A percentile compares a stretch with the other conserved stretches of the same genome.
These are phyloP conservation scores for Spizellomyces punctatus DNA, from an alignment of 192 early-diverging fungal genomes.

Conservation along the genomic window DNA sequence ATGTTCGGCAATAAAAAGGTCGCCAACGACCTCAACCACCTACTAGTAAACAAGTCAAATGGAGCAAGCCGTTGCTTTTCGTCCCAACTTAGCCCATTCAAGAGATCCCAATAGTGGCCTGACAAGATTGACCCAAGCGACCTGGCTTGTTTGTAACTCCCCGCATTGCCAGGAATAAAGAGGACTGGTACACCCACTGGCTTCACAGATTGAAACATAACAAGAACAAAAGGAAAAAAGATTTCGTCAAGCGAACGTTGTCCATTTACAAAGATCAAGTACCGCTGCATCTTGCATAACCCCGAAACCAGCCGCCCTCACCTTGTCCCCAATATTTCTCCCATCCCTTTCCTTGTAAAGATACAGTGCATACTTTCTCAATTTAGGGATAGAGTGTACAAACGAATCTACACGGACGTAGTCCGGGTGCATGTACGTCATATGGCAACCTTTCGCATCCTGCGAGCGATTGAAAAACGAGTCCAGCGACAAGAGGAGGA, in stretches of 20 bases:
- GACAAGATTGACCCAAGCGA: slow-evolving; percentile 80
- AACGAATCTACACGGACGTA: slow-evolving; percentile 58
- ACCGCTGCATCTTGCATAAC: background rate
- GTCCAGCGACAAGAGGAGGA: slow-evolving; percentile 38
- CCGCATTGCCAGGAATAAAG: slow-evolving; percentile 95
- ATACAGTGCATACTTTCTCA: slow-evolving; percentile 71
- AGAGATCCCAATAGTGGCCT: slow-evolving; percentile 40
- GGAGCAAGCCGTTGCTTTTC: slow-evolving; percentile 9
- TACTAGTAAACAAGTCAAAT: slow-evolving; percentile 31
- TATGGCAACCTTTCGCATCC: slow-evolving; percentile 54
- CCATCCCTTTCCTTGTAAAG: slow-evolving; percentile 68
- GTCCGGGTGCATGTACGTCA: slow-evolving; percentile 63
- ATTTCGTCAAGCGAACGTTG: background rate
- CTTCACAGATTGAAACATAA: slow-evolving; percentile 17
- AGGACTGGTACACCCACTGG: slow-evolving; percentile 80
- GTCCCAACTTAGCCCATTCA: slow-evolving; percentile 4
- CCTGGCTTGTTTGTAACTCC: slow-evolving; percentile 86
- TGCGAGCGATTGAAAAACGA: slow-evolving; percentile 70
- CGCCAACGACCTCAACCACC: background rate
- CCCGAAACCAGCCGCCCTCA: slow-evolving; percentile 13
- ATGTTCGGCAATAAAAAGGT: too few species aligned
- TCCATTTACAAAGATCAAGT: too few species aligned
- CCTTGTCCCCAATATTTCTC: slow-evolving; percentile 34
- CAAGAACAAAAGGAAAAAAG: background rate
- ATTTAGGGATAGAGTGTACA: slow-evolving; percentile 35